Evolutionary conservation across 805 yeast species (phyloP), one percentile per base, ranked within the genome.

Genomic region (Kazachstania bromeliacearum): DNA sequence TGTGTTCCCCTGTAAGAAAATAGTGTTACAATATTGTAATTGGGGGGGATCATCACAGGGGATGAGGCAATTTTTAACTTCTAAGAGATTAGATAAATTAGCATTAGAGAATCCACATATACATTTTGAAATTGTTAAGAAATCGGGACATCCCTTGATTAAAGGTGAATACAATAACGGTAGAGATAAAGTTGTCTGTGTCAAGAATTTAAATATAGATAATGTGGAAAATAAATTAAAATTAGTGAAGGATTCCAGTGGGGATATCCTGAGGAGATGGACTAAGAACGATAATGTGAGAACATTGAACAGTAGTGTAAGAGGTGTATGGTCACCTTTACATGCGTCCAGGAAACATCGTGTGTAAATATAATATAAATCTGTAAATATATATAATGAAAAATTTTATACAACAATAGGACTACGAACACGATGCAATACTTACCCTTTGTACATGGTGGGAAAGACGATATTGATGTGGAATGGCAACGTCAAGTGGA

Each of bases 271-370:
- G 36, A 59, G 64, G 46, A 77, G 76, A 51, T 69, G 72, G 50
- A 64, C 70, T 48, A 81, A 81, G 59, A 75, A 67, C 47, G 77
- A 83, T 54, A 80, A 85, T 39, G 97, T 92, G 24, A 73, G 77
- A 59, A 79, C 94, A 28, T 62, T 71, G 43, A 92, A 89, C 57
- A 73, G 71, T 37, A 77, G 94, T 38, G 87, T 89, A 13, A 81
- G 98, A 70, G 98, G 98, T 53, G 71, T 92, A 33, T 92, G 98
- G 98, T 87, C 96, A 31, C 98, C 98, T 40, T 69, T 89, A 67
- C 96, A 88, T 55, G 79, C 56, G 10, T 38, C 47, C 7, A 23
- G 18, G 15, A 26, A 13, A 13, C 29, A 10, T 17, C 3, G 17
- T 9, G 29, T 26, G 29, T 26, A 26, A 17, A 10, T 10, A 23